Conservation (phyloP, 2,329 filamentous ascomycete species). For the Trichoderma breve region DNA sequence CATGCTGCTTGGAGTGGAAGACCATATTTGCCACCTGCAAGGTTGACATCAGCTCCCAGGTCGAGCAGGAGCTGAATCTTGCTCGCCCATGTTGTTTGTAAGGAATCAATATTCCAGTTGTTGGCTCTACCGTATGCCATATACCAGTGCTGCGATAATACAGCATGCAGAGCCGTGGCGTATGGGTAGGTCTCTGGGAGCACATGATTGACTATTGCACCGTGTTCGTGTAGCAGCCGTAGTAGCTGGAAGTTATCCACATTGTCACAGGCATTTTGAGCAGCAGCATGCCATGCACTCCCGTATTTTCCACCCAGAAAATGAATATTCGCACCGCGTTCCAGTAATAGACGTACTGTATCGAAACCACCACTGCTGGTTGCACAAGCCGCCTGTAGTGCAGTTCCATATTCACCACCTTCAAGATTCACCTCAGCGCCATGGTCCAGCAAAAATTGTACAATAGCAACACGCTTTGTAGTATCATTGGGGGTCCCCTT, state of each 20-base stretch:
- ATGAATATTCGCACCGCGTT: not conserved
- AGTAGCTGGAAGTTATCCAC: not conserved
- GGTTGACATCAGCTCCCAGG: not conserved
- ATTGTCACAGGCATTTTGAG: not conserved
- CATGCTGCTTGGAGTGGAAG: not conserved
- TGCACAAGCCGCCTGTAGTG: not conserved
- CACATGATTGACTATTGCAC: not conserved
- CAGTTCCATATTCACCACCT: not conserved
- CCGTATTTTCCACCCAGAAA: not conserved
- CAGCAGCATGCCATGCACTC: not conserved
- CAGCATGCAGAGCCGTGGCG: not conserved
- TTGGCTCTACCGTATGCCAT: not conserved
- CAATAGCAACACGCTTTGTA: not conserved
- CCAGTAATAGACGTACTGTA: not conserved
- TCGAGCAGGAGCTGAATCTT: not conserved
- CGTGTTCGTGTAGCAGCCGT: not conserved
- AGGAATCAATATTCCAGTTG: not conserved
- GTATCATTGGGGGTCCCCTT: accelerated
- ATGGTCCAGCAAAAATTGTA: not conserved
- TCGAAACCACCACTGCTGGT: not conserved
- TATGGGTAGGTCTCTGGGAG: not conserved
- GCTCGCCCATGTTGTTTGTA: not conserved
- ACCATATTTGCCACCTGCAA: not conserved
- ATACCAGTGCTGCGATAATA: not conserved
- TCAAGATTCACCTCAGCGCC: not conserved